Percentiles rank a stretch among this genome's conserved stretches.
These are phyloP conservation scores for Pichia occidentalis DNA, from an alignment of 805 yeast genomes.

Conservation along the genomic window DNA sequence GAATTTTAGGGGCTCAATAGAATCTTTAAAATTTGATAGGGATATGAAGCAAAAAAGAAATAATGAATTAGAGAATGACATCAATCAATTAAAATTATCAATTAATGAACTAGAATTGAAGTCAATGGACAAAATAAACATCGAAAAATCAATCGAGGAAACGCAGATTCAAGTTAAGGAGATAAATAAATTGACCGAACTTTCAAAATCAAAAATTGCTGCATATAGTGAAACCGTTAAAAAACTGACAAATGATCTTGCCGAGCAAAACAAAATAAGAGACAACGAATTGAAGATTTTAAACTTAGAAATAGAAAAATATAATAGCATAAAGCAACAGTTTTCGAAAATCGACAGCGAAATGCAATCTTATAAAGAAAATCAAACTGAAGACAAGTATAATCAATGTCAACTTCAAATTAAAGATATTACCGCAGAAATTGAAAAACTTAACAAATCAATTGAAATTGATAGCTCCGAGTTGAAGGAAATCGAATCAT, in stretches of 20 bases:
- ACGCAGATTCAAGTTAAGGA: constrained; percentile 22
- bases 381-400: constrained; percentile 16
- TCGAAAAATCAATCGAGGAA: constrained; percentile 34
- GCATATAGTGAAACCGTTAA: constrained; percentile 1
- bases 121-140: constrained; percentile 39
- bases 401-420: constrained; percentile 27
- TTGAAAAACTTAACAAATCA: background rate
- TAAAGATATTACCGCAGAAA: constrained; percentile 17
- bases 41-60: constrained; percentile 40
- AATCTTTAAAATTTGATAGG: constrained; percentile 33
- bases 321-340: constrained; percentile 38
- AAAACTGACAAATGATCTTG: background rate
- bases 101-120: constrained; percentile 50
- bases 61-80: constrained; percentile 38
- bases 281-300: constrained; percentile 2
- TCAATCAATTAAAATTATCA: constrained; percentile 46
- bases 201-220: background rate
- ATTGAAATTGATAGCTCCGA: constrained; percentile 41
- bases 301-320: constrained; percentile 21
- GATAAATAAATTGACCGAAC: constrained; percentile 6
- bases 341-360: constrained; percentile 40
- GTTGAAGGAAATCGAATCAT: constrained; percentile 59
- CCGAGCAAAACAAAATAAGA: background rate
- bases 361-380: constrained; percentile 28
- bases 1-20: constrained; percentile 31